phyloP scores from a whole-genome alignment of 106 monocot genomes.

The Gastrodia elata region DNA sequence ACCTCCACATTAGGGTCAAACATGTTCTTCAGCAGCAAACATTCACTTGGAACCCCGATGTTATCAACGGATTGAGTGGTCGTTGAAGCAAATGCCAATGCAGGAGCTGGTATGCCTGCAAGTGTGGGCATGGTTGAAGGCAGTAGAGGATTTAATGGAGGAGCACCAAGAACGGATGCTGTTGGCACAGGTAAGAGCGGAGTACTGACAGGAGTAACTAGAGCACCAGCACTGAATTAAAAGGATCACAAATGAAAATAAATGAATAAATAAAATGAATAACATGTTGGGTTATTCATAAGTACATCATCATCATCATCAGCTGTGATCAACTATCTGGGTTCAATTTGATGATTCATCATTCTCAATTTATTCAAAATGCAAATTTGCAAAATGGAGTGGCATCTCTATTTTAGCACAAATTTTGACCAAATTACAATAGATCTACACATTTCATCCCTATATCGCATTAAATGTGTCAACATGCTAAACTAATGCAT shows the following conservation, averaged over 20 bases:
- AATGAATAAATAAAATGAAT: neutral
- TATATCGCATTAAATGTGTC: neutral
- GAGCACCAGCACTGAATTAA: conserved; percentile 11
- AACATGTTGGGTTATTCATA: neutral
- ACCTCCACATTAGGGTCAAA: conserved; percentile 93
- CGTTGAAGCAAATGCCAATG: conserved; percentile 11
- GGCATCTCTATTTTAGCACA: neutral
- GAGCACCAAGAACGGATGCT: conserved; percentile 23
- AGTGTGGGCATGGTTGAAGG: conserved; percentile 12
- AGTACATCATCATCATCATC: neutral
- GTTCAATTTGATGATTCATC: neutral
- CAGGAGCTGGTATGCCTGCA: conserved; percentile 16
- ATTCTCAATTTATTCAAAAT: neutral
- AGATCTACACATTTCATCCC: neutral
- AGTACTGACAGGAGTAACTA: conserved; percentile 6
- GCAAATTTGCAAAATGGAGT: neutral
- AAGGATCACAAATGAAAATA: neutral
- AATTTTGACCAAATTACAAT: neutral
- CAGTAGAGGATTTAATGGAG: conserved; percentile 12
- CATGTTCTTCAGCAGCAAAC: conserved; percentile 91
- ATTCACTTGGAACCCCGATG: conserved; percentile 65
- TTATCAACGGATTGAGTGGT: conserved; percentile 14
- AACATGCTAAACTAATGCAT: neutral
- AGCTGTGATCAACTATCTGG: neutral
- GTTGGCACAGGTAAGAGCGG: conserved; percentile 7